Evolutionary conservation across 495 filamentous ascomycete genomes (phyloP), one percentile per base, ranked within the genome.

Genomic region (Talaromyces proteolyticus): DNA sequence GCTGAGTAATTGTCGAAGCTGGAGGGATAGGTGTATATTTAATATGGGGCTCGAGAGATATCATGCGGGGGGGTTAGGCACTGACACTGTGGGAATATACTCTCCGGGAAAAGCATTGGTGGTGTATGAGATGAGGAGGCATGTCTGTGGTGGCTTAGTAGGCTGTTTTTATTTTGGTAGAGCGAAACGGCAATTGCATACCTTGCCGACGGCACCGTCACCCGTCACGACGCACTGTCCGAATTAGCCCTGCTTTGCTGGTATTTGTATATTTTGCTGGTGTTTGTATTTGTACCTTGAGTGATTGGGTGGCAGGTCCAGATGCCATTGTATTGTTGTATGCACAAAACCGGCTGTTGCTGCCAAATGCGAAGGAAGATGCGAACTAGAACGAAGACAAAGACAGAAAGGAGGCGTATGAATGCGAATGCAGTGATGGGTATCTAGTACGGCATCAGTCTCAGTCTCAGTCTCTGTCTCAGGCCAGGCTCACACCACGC

Each of bases 1-100:
- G 93, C 93, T 42, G 93, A 96, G 73, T 98, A 98, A 72, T 98
- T 98, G 63, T 98, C 93, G 65, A 98, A 98, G 51, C 93, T 98
- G 59, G 47, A 51, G 48, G 53, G 49, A 58, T 50, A 42, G 49
- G 47, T 7, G 26, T 11, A 23, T 59, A 49, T 52, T 46, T 22
- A 52, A 52, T 25, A 44, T 14, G 54, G 34, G 50, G 16, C 44
- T 16, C 21, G 16, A 19, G 24, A 52, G 29, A 42, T 50, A 29
- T 39, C 16, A 42, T 36, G 14, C n/a, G 7, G 12, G 14, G n/a
- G 18, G 18, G 6, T 41, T 6, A 38, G 20, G n/a, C n/a, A 84
- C 88, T 77, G 74, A 97, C 92, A 97, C 94, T 52, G 93, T 98
- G 57, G 93, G 93, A 63, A 98, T 96, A 64, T 98, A 98, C 76